Evolutionary conservation across 2,329 filamentous ascomycete genomes (phyloP).

Genomic region (Fusarium sp.): DNA sequence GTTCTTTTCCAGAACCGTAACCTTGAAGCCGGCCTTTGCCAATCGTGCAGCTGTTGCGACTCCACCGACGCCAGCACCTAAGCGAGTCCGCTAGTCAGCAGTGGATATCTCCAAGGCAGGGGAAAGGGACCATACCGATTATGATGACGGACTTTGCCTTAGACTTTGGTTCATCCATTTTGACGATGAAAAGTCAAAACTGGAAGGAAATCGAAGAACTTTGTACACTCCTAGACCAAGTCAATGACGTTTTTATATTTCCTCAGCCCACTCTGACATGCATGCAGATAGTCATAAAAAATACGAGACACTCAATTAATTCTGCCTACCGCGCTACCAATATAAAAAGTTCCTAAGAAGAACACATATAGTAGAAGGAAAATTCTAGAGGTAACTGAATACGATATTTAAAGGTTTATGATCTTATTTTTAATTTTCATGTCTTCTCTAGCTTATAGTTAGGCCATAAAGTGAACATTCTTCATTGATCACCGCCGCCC

Average conservation of each 20-base stretch:
- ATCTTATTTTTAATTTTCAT: no score
- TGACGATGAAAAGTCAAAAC: slow-evolving; percentile 1
- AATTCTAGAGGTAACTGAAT: no score
- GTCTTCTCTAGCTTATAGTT: no score
- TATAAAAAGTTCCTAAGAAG: no score
- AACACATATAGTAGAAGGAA: no score
- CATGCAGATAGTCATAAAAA: no score
- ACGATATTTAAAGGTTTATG: no score
- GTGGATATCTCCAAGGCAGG: background rate
- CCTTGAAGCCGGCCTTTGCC: slow-evolving; percentile 75
- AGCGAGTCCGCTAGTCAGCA: background rate
- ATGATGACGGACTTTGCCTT: slow-evolving; percentile 46
- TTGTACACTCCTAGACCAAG: background rate
- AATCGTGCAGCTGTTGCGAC: slow-evolving; percentile 79
- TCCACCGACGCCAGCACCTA: slow-evolving; percentile 78
- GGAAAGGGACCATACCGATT: slow-evolving; percentile 34
- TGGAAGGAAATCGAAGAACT: background rate
- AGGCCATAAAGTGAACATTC: no score
- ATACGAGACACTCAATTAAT: no score
- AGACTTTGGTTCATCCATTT: slow-evolving; percentile 29
- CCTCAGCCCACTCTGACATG: slow-evolving; percentile 16
- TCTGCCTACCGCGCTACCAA: no score
- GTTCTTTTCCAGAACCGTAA: slow-evolving; percentile 86
- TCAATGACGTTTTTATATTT: slow-evolving; percentile 40
- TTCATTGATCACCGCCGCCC: no score